Conservation (phyloP, 176 grass and related monocot genomes). For the Canna indica region DNA sequence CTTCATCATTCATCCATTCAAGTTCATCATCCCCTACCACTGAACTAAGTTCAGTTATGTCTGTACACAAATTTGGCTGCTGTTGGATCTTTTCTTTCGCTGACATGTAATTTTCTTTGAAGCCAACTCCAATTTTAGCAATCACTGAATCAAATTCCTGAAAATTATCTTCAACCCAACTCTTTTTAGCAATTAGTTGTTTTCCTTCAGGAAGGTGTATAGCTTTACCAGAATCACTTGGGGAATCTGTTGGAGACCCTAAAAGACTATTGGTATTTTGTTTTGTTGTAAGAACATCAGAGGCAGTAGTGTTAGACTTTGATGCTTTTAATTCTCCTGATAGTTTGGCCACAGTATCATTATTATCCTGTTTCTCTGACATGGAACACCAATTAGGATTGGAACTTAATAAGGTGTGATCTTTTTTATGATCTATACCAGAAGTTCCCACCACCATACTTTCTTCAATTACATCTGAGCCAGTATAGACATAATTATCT, state of each 20-base stretch:
- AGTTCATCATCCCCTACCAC: conserved; percentile 9
- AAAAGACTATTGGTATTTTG: not conserved
- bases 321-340: not conserved
- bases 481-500: not conserved
- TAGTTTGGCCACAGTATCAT: not conserved
- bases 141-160: conserved; percentile 19
- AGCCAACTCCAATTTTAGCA: conserved; percentile 13
- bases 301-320: not conserved
- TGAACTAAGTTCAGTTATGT: conserved; percentile 13
- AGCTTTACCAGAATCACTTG: not conserved
- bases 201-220: not conserved
- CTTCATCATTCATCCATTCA: conserved; percentile 33
- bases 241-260: not conserved
- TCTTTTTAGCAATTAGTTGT: conserved; percentile 10
- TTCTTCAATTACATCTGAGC: not conserved
- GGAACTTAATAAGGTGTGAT: not conserved
- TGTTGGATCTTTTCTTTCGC: conserved; percentile 23
- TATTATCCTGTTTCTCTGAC: not conserved
- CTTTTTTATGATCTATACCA: not conserved
- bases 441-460: not conserved
- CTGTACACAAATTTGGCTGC: conserved; percentile 10
- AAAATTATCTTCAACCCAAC: conserved; percentile 21
- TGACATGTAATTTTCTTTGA: conserved; percentile 30
- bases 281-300: not conserved
- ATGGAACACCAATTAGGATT: not conserved